Base-by-base conservation (phyloP, 176 grass and related monocot species). In the Oryza australiensis region DNA sequence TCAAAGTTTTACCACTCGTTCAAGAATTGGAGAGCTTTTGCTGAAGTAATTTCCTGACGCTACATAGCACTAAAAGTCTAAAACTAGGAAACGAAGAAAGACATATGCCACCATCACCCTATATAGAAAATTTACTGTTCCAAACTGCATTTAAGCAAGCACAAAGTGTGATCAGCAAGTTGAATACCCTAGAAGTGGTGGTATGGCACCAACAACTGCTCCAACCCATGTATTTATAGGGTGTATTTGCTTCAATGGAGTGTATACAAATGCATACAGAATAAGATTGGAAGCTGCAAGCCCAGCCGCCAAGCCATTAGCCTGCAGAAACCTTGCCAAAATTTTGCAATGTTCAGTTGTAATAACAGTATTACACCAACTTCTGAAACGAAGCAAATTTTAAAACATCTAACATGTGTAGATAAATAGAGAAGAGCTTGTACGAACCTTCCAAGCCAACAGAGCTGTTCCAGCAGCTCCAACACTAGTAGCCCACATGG, bases 221-320 rank as follows among this genome's bases (percentile, higher is more conserved):
- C 95, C 95, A 81, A 98, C 95, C 95, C 95, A 98, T 89, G 95
- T 98, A 91, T 98, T 98, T 37, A 91, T 68, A 38, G 95, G 95
- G 73, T 98, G 95, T 88, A 98, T 94, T 88, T 98, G 95, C 86
- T 98, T 98, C 73, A 98, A 84, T 26, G 95, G 92, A 80, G 95
- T 98, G 72, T 98, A 98, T n/a, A 95, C 86, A 87, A 98, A 98
- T 81, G 95, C 92, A 84, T 98, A 98, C 40, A 98, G 79, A 89
- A 94, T 59, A 11, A 98, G 89, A 87, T 98, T 98, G 62, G 84
- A 93, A 89, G 95, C 90, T 59, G 92, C 92, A 62, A 98, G 87
- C 72, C 92, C 92, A 72, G 92, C 84, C 13, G 94, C 92, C 84
- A 98, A 84, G 72, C 79, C 86, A 86, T 98, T 98, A 87, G 90